Evolutionary conservation across 345 rosid genomes (phyloP), one percentile per base, ranked within the genome.

Genomic region (Eutrema heterophyllum): DNA sequence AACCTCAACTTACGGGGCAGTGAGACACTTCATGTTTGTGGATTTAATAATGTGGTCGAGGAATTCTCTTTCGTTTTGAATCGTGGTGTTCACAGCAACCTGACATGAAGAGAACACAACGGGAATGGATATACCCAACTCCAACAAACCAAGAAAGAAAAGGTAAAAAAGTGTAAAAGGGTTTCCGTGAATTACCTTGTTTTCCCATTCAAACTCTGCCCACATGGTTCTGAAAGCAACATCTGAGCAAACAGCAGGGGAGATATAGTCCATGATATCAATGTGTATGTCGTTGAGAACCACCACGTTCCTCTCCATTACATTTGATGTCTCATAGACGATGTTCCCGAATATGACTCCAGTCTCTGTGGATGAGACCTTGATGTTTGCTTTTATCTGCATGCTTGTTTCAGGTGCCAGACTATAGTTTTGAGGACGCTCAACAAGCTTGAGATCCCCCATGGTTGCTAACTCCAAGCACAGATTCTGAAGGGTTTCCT

Each of bases 171-270:
- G 16, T 7, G 27, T 43, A 5, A 26, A 4, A 9, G 44, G 44
- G 52, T 64, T 62, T 24, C 0, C 1, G 27, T 30, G 30, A 24
- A 44, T 33, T 81, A 95, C 99, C 99, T 95, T 95, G 88, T 95
- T 95, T 82, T 95, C 99, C 99, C 99, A 95, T 82, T 92, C 99
- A 78, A 95, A 95, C 77, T 95, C 99, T 14, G 97, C 97, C 99
- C 99, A 95, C 99, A 95, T 95, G 18, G 96, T 82, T 78, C 97
- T 86, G 71, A 95, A 95, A 59, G 97, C 97, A 74, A 86, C 84
- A 55, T 95, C 99, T 24, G 93, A 74, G 69, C 98, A 92, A 68
- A 81, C 85, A 9, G 97, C 97, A 16, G 98, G 98, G 78, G 98
- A 91, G 63, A 94, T 94, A 49, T 94, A 94, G 83, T 94, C 98